These are phyloP conservation scores for Angomonas deanei DNA, from an alignment of 208 protist genomes.

Conservation along the genomic window DNA sequence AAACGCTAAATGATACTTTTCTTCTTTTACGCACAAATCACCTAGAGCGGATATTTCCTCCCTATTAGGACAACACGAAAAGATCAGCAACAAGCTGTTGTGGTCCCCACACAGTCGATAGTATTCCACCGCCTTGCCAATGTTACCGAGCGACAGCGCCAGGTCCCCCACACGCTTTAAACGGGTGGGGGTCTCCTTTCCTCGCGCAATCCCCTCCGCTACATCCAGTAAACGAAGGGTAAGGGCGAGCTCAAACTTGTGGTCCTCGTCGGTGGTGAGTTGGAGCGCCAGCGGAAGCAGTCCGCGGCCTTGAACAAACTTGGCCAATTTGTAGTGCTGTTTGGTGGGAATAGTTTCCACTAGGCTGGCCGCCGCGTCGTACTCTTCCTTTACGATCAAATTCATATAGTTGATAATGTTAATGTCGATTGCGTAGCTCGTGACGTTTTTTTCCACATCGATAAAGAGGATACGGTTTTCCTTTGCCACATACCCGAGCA, in stretches of 20 bases:
- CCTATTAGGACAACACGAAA: conserved; percentile 59
- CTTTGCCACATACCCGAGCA: conserved; percentile 94
- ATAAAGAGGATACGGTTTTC: conserved; percentile 95
- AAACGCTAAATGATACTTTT: conserved; percentile 93
- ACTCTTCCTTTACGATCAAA: conserved; percentile 93
- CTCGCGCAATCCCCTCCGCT: conserved; percentile 73
- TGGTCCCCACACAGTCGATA: conserved; percentile 53
- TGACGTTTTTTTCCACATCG: conserved; percentile 92
- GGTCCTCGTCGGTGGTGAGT: conserved; percentile 93
- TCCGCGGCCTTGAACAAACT: conserved; percentile 93
- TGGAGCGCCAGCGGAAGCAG: conserved; percentile 90
- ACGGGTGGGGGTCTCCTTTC: conserved; percentile 57
- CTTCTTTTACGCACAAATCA: conserved; percentile 42
- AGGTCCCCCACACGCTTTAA: conserved; percentile 96
- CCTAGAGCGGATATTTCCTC: conserved; percentile 69
- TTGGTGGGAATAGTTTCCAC: conserved; percentile 81
- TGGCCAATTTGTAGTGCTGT: conserved; percentile 87
- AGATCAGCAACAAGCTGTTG: conserved; percentile 79
- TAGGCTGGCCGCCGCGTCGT: conserved; percentile 76
- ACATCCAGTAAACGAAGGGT: conserved; percentile 76
- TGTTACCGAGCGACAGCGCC: conserved; percentile 64
- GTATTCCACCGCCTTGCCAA: conserved; percentile 81
- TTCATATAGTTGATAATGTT: conserved; percentile 97
- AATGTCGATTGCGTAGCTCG: conserved; percentile 89
- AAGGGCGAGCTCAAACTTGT: conserved; percentile 94